Evolutionary conservation across 441 rosid genomes (phyloP), one percentile per base, ranked within the genome.

Genomic region (Pelargonium cotyledonis): DNA sequence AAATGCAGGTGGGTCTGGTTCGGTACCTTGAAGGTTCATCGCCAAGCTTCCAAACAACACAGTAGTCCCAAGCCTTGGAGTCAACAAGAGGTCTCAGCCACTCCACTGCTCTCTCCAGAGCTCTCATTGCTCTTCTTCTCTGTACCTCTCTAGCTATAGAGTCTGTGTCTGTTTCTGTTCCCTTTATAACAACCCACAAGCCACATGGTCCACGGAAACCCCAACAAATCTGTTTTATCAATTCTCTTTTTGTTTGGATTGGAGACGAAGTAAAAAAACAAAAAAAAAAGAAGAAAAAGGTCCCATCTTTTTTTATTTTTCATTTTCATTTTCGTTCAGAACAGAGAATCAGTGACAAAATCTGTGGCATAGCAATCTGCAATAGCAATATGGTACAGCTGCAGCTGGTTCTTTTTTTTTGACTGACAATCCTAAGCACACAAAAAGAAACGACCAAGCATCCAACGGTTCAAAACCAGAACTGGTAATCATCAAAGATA

Each of bases 31-130:
- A 89, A 75, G 96, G 88, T 63, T 84, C 89, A 72, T 89, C 88
- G 5, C 91, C 91, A 57, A 89, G 78, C 78, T 88, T 85, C 97
- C 98, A 93, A 55, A 85, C 82, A 72, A 90, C 85, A 60, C 88
- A 86, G 60, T 81, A 87, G 63, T 90, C 96, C 96, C 98, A 92
- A 16, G 69, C 78, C 51, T 73, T 76, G 57, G 88, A 73, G 53
- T 80, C 88, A 14, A 90, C 90, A 23, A 89, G 75, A 18, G 92
- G 96, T 76, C 95, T 84, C 44, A 93, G 95, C 83, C 88, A 79
- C 72, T 80, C 87, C 70, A 81, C 69, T 31, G 83, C 83, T 62
- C 76, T 73, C 76, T 83, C 83, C 44, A 80, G 66, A 72, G 78
- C 78, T 76, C 75, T 79, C 93, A 84, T 83, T 69, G 65, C 74